Conservation (phyloP, 2,329 filamentous ascomycete species). For the Pseudogymnoascus sp. region DNA sequence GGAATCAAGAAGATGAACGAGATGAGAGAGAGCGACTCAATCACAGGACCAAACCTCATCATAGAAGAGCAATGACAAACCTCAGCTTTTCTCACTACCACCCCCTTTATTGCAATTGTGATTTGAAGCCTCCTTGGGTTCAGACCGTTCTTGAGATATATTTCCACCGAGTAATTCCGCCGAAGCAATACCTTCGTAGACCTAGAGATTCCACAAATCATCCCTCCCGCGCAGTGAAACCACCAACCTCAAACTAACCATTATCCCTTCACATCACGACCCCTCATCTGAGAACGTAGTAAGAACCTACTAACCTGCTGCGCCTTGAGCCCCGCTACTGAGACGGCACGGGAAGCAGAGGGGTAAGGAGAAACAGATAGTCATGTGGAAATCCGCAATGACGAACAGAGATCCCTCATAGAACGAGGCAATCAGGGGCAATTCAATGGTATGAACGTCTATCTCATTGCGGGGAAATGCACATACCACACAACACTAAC, state of each 20-base stretch:
- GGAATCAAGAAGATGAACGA: background rate
- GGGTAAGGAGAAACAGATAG: background rate
- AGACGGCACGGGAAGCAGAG: background rate
- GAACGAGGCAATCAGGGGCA: background rate
- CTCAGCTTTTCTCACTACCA: no score
- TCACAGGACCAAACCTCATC: background rate
- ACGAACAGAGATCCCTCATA: background rate
- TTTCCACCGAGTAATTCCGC: background rate
- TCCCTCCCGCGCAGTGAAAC: background rate
- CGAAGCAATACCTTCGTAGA: background rate
- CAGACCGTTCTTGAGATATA: background rate
- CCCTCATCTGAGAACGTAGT: background rate
- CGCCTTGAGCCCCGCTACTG: background rate
- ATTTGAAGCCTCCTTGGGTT: background rate
- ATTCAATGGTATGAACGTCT: background rate
- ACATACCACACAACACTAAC: background rate
- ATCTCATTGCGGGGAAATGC: constrained; percentile 1
- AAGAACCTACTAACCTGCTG: background rate
- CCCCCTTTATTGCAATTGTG: background rate
- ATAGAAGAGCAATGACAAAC: background rate
- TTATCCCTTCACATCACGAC: background rate
- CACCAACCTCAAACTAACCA: background rate
- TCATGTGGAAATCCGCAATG: background rate
- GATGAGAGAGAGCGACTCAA: background rate
- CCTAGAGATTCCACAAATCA: background rate